Conservation (phyloP, 2,329 filamentous ascomycete species). For the Aspergillus pseudoglaucus region DNA sequence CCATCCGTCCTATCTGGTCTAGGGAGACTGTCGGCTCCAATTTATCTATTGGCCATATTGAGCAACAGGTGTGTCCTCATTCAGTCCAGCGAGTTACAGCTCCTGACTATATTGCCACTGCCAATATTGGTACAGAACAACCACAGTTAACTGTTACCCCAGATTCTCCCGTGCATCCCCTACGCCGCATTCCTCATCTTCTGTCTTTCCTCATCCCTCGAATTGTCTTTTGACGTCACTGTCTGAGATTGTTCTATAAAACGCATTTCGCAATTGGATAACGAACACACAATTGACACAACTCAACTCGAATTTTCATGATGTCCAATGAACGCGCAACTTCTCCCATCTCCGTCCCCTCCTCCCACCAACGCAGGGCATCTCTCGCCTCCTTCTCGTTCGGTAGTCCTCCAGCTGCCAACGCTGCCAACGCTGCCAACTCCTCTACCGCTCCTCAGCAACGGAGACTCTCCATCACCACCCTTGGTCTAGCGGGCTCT, state of each 20-base stretch:
- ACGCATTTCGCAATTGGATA: neutral
- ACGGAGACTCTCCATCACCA: constrained; percentile 67
- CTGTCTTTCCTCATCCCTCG: too few relatives aligned
- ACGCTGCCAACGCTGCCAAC: constrained; percentile 46
- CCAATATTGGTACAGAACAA: too few relatives aligned
- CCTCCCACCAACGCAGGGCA: constrained; percentile 38
- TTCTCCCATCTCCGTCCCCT: constrained; percentile 33
- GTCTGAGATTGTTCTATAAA: neutral
- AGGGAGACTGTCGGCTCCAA: too few relatives aligned
- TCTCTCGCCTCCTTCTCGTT: constrained; percentile 34
- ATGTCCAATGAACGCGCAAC: constrained; percentile 41
- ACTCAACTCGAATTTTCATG: constrained; percentile 6
- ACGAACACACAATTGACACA: neutral
- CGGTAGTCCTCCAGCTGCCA: constrained; percentile 30
- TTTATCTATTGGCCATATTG: too few relatives aligned
- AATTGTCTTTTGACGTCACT: too few relatives aligned
- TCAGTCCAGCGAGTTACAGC: too few relatives aligned
- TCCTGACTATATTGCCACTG: too few relatives aligned
- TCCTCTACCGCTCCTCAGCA: constrained; percentile 46
- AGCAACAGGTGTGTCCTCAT: too few relatives aligned
- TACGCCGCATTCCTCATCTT: too few relatives aligned
- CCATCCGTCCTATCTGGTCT: too few relatives aligned
- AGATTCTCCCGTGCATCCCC: too few relatives aligned
- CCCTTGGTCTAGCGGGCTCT: constrained; percentile 66
- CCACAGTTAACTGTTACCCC: too few relatives aligned